phyloP scores from a whole-genome alignment of 352 stramenopile species.

The Pythium myriotylum region DNA sequence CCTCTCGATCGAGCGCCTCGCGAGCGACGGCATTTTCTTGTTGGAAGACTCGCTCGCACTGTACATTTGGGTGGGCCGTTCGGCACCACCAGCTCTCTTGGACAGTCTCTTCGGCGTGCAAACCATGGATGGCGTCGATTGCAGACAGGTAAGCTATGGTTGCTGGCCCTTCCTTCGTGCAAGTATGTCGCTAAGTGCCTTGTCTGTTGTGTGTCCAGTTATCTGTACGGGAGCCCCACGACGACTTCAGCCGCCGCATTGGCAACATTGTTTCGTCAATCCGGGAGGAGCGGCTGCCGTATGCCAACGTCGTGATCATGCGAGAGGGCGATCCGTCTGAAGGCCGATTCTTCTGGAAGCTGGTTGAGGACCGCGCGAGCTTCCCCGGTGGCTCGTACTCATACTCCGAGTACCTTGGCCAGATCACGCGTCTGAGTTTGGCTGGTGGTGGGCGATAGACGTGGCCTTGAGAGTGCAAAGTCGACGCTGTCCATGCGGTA shows the following conservation, averaged over 20 bases:
- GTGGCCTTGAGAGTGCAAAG: constrained; percentile 22
- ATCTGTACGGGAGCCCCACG: constrained; percentile 79
- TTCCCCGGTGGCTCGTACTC: constrained; percentile 97
- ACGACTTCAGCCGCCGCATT: constrained; percentile 86
- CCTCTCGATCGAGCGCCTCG: constrained; percentile 94
- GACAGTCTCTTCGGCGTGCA: constrained; percentile 94
- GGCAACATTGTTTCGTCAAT: constrained; percentile 89
- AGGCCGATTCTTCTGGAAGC: constrained; percentile 95
- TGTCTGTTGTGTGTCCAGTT: constrained; percentile 41
- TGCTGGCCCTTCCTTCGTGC: neutral
- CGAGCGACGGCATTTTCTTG: constrained; percentile 95
- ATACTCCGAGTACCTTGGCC: constrained; percentile 97
- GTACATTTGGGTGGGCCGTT: constrained; percentile 96
- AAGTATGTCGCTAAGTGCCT: constrained; percentile 1
- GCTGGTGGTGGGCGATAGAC: constrained; percentile 63
- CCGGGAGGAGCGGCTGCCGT: constrained; percentile 84
- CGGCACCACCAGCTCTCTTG: constrained; percentile 85
- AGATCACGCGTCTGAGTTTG: constrained; percentile 83
- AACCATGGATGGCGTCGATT: constrained; percentile 95
- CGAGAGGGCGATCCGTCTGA: constrained; percentile 94
- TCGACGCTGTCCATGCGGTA: constrained; percentile 11
- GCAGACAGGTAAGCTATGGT: constrained; percentile 52
- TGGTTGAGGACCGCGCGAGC: constrained; percentile 98
- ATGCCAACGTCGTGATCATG: constrained; percentile 91
- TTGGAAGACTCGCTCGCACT: constrained; percentile 96